phyloP scores from a whole-genome alignment of 2,329 filamentous ascomycete genomes.

The Penicillium griseofulvum region DNA sequence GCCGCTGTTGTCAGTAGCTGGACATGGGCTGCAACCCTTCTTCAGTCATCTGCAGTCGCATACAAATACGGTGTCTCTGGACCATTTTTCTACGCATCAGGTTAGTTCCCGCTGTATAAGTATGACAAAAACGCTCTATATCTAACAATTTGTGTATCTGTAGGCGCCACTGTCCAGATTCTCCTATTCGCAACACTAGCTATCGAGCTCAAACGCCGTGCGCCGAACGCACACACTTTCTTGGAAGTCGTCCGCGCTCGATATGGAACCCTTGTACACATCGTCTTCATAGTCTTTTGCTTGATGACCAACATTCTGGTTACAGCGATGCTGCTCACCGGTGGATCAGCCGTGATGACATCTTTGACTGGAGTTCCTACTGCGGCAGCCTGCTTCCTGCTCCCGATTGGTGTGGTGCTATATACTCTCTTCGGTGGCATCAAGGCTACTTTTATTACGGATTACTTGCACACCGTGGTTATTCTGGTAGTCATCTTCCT shows the following conservation, averaged over 20 bases:
- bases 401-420: constrained; percentile 75
- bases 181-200: constrained; percentile 86
- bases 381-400: constrained; percentile 77
- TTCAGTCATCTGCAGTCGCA: constrained; percentile 77
- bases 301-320: constrained; percentile 84
- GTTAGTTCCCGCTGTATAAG: constrained; percentile 39
- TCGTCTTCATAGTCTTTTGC: constrained; percentile 78
- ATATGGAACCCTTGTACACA: constrained; percentile 70
- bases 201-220: constrained; percentile 82
- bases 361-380: constrained; percentile 72
- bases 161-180: constrained; percentile 77
- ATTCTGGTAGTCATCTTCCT: constrained; percentile 77
- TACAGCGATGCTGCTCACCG: constrained; percentile 83
- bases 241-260: constrained; percentile 79
- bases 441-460: constrained; percentile 83
- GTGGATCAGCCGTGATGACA: constrained; percentile 71
- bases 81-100: constrained; percentile 65
- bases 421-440: constrained; percentile 76
- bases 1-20: constrained; percentile 89
- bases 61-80: constrained; percentile 72
- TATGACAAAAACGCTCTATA: constrained; percentile 28
- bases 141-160: constrained; percentile 53
- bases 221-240: constrained; percentile 82
- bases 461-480: constrained; percentile 78
- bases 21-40: constrained; percentile 85